Base-by-base conservation (phyloP, 164 flowering plant species). In the Magnolia kwangsiensis region DNA sequence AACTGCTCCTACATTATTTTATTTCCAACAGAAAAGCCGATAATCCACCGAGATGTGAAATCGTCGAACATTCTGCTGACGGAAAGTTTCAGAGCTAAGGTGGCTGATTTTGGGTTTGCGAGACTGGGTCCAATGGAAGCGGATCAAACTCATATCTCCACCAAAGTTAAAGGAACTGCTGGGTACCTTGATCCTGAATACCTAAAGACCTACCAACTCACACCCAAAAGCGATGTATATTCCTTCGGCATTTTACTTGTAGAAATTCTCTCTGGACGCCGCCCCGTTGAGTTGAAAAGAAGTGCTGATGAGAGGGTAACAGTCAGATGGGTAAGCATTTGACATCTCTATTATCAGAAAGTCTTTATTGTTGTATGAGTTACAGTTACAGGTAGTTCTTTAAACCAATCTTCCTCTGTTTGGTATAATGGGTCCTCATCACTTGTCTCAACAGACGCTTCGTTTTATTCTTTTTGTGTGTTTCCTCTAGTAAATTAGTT, bases 181-280 rank as follows among this genome's bases (percentile, higher is more conserved):
- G 99, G 99, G 66, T 96, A 96, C 82, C 92, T 96, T 50, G 99
- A 96, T 73, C 99, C 99, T 0, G 99, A 96, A 79, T 96, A 96
- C 81, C 87, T 94, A 88, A 91, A 75, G 82, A 94, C 99, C 63
- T 87, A 85, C 79, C 94, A 90, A 77, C 97, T 96, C 80, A 94
- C 98, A 19, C 75, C 92, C 49, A 94, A 89, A 80, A 96, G 99
- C 71, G 99, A 96, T 84, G 99, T 96, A 1, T 96, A 86, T 82
- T 96, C 99, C 68, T 96, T 90, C 80, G 99, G 99, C 50, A 82
- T 96, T 76, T 77, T 96, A 75, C 88, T 96, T 3, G 18, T 96
- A 18, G 99, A 96, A 78, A 91, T 92, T 78, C 80, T 96, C 29
- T 89, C 99, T 0, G 95, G 90, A 7, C 98, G 98, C 37, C 90